phyloP scores from a whole-genome alignment of 306 rosid genomes.

The Casuarina cunninghamiana region DNA sequence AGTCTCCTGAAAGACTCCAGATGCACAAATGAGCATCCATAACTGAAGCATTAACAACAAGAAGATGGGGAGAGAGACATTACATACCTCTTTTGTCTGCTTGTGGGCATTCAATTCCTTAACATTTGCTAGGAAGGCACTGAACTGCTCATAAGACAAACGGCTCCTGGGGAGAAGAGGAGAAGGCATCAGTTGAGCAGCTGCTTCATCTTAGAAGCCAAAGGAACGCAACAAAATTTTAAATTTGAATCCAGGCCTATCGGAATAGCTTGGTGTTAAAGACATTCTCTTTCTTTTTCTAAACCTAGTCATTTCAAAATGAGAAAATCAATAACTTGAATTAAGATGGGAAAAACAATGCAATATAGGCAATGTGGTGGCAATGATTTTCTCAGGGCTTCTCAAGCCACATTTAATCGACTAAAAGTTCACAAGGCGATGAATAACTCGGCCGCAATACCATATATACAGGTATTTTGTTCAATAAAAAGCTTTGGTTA shows the following conservation, averaged over 20 bases:
- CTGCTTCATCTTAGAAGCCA: not conserved
- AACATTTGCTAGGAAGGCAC: constrained; percentile 89
- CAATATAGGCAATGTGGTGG: not conserved
- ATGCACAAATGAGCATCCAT: not conserved
- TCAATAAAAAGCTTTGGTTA: not conserved
- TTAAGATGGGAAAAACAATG: not conserved
- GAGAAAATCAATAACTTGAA: not conserved
- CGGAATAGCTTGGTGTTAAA: constrained; percentile 5
- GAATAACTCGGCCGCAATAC: not conserved
- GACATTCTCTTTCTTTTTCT: not conserved
- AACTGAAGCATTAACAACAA: not conserved
- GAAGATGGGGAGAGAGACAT: not conserved
- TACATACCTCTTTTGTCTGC: constrained; percentile 76
- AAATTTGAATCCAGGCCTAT: constrained; percentile 2
- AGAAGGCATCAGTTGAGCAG: not conserved
- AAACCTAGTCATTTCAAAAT: not conserved
- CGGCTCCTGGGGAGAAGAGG: constrained; percentile 69
- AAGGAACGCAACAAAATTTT: not conserved
- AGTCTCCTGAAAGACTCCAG: constrained; percentile 65
- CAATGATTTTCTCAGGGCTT: not conserved
- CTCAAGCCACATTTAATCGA: not conserved
- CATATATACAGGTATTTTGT: not conserved
- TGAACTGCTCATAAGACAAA: constrained; percentile 88
- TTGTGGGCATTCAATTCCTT: constrained; percentile 92
- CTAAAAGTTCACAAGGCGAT: not conserved